Evolutionary conservation across 345 rosid genomes (phyloP).

Genomic region (Lepidium sativum): DNA sequence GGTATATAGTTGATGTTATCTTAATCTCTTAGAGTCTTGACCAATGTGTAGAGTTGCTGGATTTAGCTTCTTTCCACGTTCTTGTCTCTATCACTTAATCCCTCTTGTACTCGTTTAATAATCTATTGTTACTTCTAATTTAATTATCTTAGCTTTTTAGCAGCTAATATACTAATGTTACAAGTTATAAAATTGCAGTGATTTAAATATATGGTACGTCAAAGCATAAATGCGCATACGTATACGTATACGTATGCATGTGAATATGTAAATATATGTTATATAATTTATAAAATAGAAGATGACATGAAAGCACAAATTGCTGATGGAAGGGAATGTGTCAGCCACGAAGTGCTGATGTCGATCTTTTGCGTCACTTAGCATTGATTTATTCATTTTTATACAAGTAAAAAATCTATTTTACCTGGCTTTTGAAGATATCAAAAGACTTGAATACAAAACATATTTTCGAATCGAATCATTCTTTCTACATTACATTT

Average conservation of each 20-base stretch:
- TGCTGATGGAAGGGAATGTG: slow-evolving; percentile 30
- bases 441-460: slow-evolving; percentile 16
- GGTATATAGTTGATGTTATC: slow-evolving; percentile 11
- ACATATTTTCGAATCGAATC: no score
- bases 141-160: not conserved
- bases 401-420: not conserved
- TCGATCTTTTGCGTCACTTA: slow-evolving; percentile 11
- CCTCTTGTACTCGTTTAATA: slow-evolving; percentile 4
- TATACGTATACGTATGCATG: not conserved
- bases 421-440: slow-evolving; percentile 22
- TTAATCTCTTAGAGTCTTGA: not conserved
- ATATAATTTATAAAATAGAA: no score
- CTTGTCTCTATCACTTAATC: slow-evolving; percentile 2
- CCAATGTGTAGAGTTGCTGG: slow-evolving; percentile 18
- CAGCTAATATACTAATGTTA: not conserved
- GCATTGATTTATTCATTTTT: slow-evolving; percentile 5
- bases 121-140: not conserved
- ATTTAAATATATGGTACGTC: not conserved
- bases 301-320: slow-evolving; percentile 24
- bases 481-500: no score
- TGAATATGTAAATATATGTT: not conserved
- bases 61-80: slow-evolving; percentile 17
- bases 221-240: not conserved
- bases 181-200: slow-evolving; percentile 9
- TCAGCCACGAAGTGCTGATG: slow-evolving; percentile 23